A percentile compares a stretch with the other conserved stretches of the same genome.
phyloP scores from a whole-genome alignment of 2,329 filamentous ascomycete species.

The Triangularia verruculosa region DNA sequence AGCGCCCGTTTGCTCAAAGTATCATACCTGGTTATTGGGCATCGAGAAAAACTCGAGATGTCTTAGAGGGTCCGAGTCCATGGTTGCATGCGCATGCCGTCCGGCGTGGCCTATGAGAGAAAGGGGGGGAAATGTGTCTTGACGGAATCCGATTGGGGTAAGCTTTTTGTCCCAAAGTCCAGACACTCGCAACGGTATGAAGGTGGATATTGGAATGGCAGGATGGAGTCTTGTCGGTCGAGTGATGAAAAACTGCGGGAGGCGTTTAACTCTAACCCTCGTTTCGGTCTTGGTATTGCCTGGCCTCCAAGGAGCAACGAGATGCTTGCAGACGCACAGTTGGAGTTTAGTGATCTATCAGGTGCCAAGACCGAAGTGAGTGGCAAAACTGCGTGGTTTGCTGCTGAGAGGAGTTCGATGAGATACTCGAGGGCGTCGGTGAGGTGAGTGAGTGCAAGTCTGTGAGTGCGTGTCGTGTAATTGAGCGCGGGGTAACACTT shows the following conservation, averaged over 20 bases:
- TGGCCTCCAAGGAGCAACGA: not conserved
- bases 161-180: not conserved
- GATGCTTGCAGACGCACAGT: not conserved
- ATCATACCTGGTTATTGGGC: slow-evolving; percentile 38
- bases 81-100: slow-evolving; percentile 33
- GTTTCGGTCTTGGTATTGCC: not conserved
- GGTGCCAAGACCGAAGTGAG: not conserved
- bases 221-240: not conserved
- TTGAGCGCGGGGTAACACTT: not conserved
- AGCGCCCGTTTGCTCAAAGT: not conserved
- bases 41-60: slow-evolving; percentile 41
- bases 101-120: not conserved
- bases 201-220: not conserved
- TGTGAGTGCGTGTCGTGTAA: not conserved
- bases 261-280: not conserved
- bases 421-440: not conserved
- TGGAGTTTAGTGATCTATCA: not conserved
- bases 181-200: not conserved
- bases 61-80: slow-evolving; percentile 39
- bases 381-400: not conserved
- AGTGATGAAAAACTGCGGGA: not conserved
- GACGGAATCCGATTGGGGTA: not conserved
- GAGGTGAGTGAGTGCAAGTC: not conserved
- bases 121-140: not conserved
- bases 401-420: not conserved